Conservation (phyloP, 1,284 basidiomycete species). For the Sutorius eximius region DNA sequence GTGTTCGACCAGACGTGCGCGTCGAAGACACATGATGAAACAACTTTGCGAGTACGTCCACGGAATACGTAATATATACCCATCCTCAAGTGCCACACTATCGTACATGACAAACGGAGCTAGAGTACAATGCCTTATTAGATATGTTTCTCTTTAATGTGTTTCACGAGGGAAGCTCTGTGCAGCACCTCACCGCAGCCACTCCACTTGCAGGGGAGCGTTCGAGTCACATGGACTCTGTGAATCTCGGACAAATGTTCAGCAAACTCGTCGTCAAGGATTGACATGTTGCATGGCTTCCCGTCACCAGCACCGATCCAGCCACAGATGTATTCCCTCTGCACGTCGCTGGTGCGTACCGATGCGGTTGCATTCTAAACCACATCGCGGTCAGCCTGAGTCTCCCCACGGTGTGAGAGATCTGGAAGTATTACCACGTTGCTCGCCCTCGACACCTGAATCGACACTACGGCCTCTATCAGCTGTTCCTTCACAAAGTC, state of each 20-base stretch:
- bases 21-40: not conserved
- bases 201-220: not conserved
- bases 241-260: slow-evolving; percentile 5
- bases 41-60: not conserved
- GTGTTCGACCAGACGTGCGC: not conserved
- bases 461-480: not conserved
- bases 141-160: slow-evolving; percentile 13
- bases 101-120: too few relatives aligned
- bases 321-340: not conserved
- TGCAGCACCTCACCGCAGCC: not conserved
- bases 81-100: too few relatives aligned
- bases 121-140: too few relatives aligned
- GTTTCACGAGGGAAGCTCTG: not conserved
- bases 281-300: not conserved
- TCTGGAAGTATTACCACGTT: not conserved
- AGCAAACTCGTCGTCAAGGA: not conserved
- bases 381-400: not conserved
- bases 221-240: too few relatives aligned
- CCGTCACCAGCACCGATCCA: not conserved
- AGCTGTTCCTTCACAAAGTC: not conserved
- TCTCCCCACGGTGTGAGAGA: not conserved
- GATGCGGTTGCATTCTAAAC: not conserved
- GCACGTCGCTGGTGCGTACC: too few relatives aligned
- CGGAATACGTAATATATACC: not conserved
- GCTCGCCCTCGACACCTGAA: not conserved